A percentile compares a stretch with the other conserved stretches of the same genome.
Evolutionary conservation across 2,329 filamentous ascomycete species (phyloP).

Genomic region (Hypocrella siamensis): DNA sequence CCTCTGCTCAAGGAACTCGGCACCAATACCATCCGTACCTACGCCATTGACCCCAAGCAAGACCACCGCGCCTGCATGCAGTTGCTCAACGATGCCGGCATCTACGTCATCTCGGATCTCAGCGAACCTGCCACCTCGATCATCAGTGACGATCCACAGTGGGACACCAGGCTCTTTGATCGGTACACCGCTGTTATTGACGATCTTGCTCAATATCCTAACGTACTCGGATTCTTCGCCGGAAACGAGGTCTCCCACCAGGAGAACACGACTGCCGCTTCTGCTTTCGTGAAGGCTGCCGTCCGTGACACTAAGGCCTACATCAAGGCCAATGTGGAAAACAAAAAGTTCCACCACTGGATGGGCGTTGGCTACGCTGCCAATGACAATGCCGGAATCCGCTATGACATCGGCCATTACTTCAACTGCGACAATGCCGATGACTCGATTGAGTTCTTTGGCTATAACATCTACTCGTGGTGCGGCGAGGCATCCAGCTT

Average conservation of each 20-base stretch:
- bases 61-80: slow-evolving; percentile 79
- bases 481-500: slow-evolving; percentile 78
- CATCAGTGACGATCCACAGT: slow-evolving; percentile 62
- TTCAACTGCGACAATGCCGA: slow-evolving; percentile 70
- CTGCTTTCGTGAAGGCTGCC: slow-evolving; percentile 92
- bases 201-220: slow-evolving; percentile 65
- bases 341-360: slow-evolving; percentile 62
- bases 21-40: slow-evolving; percentile 91
- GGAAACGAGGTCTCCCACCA: slow-evolving; percentile 95
- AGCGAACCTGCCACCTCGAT: slow-evolving; percentile 71
- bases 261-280: slow-evolving; percentile 74
- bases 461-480: slow-evolving; percentile 99
- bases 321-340: slow-evolving; percentile 70
- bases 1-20: slow-evolving; percentile 62
- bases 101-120: slow-evolving; percentile 90
- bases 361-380: slow-evolving; percentile 92
- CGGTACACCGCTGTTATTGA: slow-evolving; percentile 81
- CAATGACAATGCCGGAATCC: slow-evolving; percentile 77
- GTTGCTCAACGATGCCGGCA: slow-evolving; percentile 65
- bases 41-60: slow-evolving; percentile 68
- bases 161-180: slow-evolving; percentile 62
- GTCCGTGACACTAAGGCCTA: slow-evolving; percentile 93
- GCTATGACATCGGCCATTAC: slow-evolving; percentile 71
- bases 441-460: slow-evolving; percentile 84
- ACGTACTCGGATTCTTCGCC: slow-evolving; percentile 93